Evolutionary conservation across 768 basidiomycete species (phyloP).

Genomic region (Thelephora aurantiotincta): DNA sequence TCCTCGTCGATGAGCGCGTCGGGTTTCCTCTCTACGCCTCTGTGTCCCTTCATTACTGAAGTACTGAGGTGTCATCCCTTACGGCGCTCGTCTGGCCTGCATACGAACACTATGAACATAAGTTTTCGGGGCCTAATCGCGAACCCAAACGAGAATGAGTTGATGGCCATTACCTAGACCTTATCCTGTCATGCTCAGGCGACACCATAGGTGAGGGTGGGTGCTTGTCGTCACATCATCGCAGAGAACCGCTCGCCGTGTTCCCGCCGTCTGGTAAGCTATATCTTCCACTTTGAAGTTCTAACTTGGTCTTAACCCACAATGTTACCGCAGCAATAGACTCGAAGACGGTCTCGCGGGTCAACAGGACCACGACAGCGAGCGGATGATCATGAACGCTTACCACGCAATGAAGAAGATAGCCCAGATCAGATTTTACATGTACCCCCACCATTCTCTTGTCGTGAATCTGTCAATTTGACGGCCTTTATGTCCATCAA

Average conservation of each 20-base stretch:
- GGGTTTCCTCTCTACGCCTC: no score
- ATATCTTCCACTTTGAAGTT: no score
- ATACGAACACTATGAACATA: no score
- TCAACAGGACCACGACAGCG: constrained; percentile 86
- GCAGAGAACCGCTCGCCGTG: no score
- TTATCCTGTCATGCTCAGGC: constrained; percentile 85
- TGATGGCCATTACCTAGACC: constrained; percentile 93
- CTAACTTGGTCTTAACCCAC: constrained; percentile 2
- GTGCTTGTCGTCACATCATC: not conserved
- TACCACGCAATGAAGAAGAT: constrained; percentile 82
- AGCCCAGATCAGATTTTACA: constrained; percentile 28
- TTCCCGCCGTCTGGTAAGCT: no score
- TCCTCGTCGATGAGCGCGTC: no score
- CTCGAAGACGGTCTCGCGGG: constrained; percentile 85
- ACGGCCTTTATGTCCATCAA: no score
- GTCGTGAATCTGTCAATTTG: no score
- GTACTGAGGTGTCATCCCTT: constrained; percentile 92
- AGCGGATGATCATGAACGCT: constrained; percentile 88
- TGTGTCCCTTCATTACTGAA: no score
- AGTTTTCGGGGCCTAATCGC: no score
- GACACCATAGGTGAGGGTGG: constrained; percentile 98
- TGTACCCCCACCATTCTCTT: not conserved
- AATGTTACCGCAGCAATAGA: constrained; percentile 98
- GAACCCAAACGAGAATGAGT: constrained; percentile 80
- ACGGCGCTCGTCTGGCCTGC: constrained; percentile 79